Evolutionary conservation across 768 basidiomycete species (phyloP), one percentile per base, ranked within the genome.

Genomic region (Mycena epipterygia): DNA sequence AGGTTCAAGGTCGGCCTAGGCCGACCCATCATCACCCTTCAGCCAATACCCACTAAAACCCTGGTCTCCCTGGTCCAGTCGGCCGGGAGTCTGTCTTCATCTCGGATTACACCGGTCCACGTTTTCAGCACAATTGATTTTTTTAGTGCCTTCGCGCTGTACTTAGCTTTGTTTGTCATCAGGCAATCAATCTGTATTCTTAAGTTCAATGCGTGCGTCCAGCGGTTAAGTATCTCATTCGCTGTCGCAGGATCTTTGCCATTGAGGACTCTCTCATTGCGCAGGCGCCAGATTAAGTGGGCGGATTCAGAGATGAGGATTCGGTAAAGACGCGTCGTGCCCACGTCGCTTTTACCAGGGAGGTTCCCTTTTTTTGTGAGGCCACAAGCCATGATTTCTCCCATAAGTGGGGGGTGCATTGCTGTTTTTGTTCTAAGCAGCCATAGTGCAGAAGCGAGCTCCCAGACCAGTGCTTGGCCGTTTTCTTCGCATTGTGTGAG

Each of bases 11-110:
- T 37, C 14, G 35, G 35, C 35, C 8, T 37, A 7, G 35, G 35
- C 35, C 35, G 14, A 37, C 35, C 35, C 35, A 37, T 37, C 35
- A 37, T 14, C 14, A 37, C 35, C 35, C 35, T 37, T 37, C 35
- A 37, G 35, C 35, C 35, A 14, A 37, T 37, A 37, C 35, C 35
- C n/a, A n/a, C n/a, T n/a, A n/a, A n/a, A n/a, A n/a, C n/a, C n/a
- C n/a, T n/a, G n/a, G n/a, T n/a, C n/a, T 37, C 35, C 55, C 55
- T 39, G 9, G 57, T 58, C 57, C 57, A 58, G 21, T 58, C 57
- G 5, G 35, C 3, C 5, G 59, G 59, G 59, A 60, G 59, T 48
- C 30, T 42, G 39, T 60, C 59, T 41, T 60, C 59, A 25, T 60
- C 19, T 21, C 42, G 25, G 13, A 60, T 9, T 2, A 60, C 16